Conservation (phyloP, 2,329 filamentous ascomycete genomes). For the Penicillium decumbens region DNA sequence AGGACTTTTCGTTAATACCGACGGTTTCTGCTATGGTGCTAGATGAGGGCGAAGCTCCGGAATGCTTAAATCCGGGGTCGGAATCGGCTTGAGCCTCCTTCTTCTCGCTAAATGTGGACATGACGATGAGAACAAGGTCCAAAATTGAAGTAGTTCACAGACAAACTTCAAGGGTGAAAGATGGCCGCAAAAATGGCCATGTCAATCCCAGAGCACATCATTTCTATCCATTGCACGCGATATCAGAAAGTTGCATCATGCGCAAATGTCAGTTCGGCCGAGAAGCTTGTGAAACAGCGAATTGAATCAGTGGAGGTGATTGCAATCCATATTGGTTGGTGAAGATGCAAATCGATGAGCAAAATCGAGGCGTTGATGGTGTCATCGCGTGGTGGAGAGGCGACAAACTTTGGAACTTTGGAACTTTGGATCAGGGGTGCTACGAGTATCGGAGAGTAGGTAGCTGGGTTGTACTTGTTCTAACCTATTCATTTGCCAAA, state of each 20-base stretch:
- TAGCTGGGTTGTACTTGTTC: no score
- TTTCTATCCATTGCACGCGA: neutral
- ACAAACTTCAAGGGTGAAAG: neutral
- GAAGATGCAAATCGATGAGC: neutral
- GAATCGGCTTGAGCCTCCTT: constrained; percentile 3
- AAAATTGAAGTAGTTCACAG: neutral
- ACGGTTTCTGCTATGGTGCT: constrained; percentile 20
- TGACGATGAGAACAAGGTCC: neutral
- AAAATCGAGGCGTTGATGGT: neutral
- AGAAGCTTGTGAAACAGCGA: neutral
- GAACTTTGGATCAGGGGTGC: neutral
- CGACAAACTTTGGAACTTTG: no score
- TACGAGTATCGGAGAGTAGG: no score
- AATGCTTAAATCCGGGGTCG: neutral
- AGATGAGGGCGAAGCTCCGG: constrained; percentile 5
- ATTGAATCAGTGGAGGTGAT: neutral
- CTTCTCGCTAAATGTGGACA: constrained; percentile 9
- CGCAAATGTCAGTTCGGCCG: neutral
- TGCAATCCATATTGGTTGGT: neutral
- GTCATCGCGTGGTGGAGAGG: neutral
- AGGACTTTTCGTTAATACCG: constrained; percentile 36
- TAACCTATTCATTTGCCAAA: no score
- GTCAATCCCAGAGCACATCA: neutral
- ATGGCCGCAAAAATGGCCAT: neutral
- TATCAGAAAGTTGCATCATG: neutral